Base-by-base conservation (phyloP, 176 grass and related monocot genomes). In the Tillandsia fasciculata region DNA sequence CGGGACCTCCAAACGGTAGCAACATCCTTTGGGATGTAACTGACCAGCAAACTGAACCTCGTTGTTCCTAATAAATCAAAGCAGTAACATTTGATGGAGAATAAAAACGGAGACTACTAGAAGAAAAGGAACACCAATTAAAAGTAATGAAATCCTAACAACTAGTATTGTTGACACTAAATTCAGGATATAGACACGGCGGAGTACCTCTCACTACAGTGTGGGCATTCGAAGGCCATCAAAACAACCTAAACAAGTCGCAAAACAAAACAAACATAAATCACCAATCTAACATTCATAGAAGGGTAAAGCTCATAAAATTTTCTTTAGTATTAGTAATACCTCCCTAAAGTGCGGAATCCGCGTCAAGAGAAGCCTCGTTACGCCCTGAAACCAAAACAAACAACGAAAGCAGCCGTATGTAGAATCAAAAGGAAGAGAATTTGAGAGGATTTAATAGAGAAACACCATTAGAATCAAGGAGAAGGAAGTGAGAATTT, bases 321-420 rank as follows among this genome's bases (percentile, higher is more conserved):
- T 8, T 22, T 22, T 14, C 29, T 33, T 33, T 33, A 5, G 29
- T 33, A 42, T 11, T 2, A 71, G 51, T 20, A 26, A 42, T 53
- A 96, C 94, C 93, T 97, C 94, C 17, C 89, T 86, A 49, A 97
- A 97, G 83, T 97, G 82, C 5, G 94, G 94, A 73, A 92, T 97
- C 24, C 83, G 17, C 26, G 89, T 97, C 9, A 97, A 33, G 9
- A 97, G 77, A 26, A 97, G 52, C 80, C 89, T 90, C 53, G 94
- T 93, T 9, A 70, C 84, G 33, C 89, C 94, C 89, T 97, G 24
- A 29, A 27, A 51, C 53, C 57, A 74, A 56, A 61, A 1, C 2
- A 33, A 74, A 50, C 1, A 28, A 70, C n/a, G 26, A 3, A 48
- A 68, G 47, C 66, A 3, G 48, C 50, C 33, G 50, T 12, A 4